Conservation (phyloP, 192 early-diverging fungal genomes). For the Coemansia sp. region DNA sequence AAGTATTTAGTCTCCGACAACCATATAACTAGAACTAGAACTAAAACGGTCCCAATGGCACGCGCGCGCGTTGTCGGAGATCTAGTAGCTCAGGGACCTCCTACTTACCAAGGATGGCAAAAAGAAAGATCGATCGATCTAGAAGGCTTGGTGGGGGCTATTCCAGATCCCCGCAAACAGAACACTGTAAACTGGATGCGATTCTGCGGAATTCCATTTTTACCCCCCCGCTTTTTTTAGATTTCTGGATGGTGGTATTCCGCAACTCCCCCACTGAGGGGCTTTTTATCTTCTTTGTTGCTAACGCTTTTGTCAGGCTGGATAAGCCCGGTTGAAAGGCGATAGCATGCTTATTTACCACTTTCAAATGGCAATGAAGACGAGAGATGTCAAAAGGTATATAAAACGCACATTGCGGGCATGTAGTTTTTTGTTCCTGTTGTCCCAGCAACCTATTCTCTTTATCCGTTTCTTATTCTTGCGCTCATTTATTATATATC, state of each 20-base stretch:
- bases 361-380: too few species aligned
- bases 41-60: not conserved
- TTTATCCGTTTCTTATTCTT: too few species aligned
- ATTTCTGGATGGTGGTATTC: not conserved
- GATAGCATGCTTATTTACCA: too few species aligned
- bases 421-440: too few species aligned
- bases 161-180: not conserved
- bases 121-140: not conserved
- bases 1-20: not conserved
- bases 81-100: not conserved
- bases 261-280: not conserved
- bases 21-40: not conserved
- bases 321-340: too few species aligned
- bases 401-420: too few species aligned
- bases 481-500: too few species aligned
- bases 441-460: too few species aligned
- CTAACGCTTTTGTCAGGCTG: too few species aligned
- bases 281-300: not conserved
- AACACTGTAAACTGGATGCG: not conserved
- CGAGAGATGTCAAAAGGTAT: too few species aligned
- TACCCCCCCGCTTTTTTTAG: not conserved
- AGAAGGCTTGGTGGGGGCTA: too few species aligned
- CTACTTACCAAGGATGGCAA: not conserved
- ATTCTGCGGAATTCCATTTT: conserved; percentile 2
- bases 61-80: not conserved